These are phyloP conservation scores for Vanrija sp. DNA, from an alignment of 1,284 basidiomycete species.

Conservation along the genomic window DNA sequence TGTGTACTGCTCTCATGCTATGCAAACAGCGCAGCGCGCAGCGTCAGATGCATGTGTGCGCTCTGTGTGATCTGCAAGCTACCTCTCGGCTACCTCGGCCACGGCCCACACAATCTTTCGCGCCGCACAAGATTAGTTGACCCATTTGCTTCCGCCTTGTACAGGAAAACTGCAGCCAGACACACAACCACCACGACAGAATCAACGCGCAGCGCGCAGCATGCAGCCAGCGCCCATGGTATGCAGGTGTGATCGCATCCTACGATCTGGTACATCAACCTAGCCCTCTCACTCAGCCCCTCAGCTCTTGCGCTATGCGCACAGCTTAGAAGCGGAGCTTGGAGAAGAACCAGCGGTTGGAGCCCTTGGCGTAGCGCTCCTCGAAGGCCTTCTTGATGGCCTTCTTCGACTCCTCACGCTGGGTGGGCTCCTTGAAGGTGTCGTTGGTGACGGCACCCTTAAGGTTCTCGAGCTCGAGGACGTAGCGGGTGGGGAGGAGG, in stretches of 20 bases:
- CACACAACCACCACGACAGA: too few relatives aligned
- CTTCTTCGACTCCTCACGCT: constrained; percentile 92
- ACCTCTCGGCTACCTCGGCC: too few relatives aligned
- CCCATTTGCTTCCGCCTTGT: too few relatives aligned
- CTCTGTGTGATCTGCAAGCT: too few relatives aligned
- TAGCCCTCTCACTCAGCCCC: constrained; percentile 1
- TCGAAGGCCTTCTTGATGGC: constrained; percentile 90
- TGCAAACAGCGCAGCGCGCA: too few relatives aligned
- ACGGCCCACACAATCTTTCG: too few relatives aligned
- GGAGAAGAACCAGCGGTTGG: constrained; percentile 79
- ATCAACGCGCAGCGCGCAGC: too few relatives aligned
- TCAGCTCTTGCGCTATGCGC: neutral
- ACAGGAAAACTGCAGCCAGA: too few relatives aligned
- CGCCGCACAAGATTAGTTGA: too few relatives aligned
- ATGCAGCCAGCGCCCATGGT: too few relatives aligned
- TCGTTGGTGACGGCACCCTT: constrained; percentile 78
- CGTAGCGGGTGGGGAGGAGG: constrained; percentile 95
- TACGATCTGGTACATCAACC: constrained; percentile 20
- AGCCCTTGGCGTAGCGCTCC: constrained; percentile 83
- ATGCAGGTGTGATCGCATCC: constrained; percentile 21
- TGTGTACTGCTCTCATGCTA: too few relatives aligned
- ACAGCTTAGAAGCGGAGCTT: constrained; percentile 39
- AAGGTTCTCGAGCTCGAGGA: constrained; percentile 85
- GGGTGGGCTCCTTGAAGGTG: constrained; percentile 92
- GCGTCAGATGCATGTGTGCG: too few relatives aligned